Base-by-base conservation (phyloP, 2,329 filamentous ascomycete species). In the Arthrocladium fulminans region DNA sequence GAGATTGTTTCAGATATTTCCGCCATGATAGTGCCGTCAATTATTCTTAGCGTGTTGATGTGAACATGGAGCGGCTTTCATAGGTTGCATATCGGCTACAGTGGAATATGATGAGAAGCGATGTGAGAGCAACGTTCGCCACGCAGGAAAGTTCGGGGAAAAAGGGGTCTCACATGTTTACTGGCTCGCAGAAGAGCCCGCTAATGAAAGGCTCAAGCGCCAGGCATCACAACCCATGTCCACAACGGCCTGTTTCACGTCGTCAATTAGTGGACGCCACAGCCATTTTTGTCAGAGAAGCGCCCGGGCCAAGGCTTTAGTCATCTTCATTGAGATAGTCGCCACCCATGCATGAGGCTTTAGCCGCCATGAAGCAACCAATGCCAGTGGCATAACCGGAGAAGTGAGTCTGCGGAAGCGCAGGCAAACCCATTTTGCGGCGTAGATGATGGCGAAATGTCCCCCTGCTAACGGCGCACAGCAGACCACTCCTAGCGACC, bases 1-100 rank as follows among this genome's bases (percentile, higher is more conserved):
- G 37, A 40, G 12, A 19, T 22, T 6, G 37, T 40, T 40, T 40
- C 37, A 40, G 37, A 40, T 40, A n/a, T 22, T 40, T n/a, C 37
- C 9, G 17, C 37, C 17, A 19, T 40, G 8, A 10, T 40, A 10
- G 19, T 22, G n/a, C 9, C 8, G 3, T 40, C 17, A 24, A 24
- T 24, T 19, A 3, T 5, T 6, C 12, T n/a, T 40, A 40, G 7
- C 17, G 17, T 40, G 9, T 10, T 19, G 4, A 15, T 10, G 37
- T n/a, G 37, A 22, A 6, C 6, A 22, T 15, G 3, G 15, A 40
- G 6, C 8, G 17, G 19, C 37, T 40, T 7, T 22, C 19, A 40
- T 22, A 40, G 37, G 19, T 10, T 22, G 17, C 37, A 24, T 9
- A 40, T 35, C 32, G 32, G 32, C 32, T 35, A 35, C 17, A 15